A percentile compares a stretch with the other conserved stretches of the same genome.
phyloP scores from a whole-genome alignment of 2,329 filamentous ascomycete species.

The Neodidymelliopsis sp. region DNA sequence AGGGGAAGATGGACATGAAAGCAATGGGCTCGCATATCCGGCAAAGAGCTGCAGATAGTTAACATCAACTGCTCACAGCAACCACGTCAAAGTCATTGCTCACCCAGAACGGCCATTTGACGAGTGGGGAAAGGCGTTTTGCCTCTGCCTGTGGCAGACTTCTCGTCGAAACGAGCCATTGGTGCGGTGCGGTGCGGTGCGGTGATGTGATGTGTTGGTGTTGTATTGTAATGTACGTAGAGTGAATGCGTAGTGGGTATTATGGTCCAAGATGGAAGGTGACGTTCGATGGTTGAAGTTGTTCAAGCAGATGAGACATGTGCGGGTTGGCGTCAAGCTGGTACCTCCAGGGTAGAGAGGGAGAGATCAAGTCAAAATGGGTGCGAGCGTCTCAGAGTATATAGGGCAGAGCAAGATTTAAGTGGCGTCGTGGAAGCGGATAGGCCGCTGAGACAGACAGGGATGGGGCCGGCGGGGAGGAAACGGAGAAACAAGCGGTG shows the following conservation, averaged over 20 bases:
- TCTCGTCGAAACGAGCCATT: slow-evolving; percentile 43
- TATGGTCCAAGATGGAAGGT: slow-evolving; percentile 18
- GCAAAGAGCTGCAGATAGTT: slow-evolving; percentile 73
- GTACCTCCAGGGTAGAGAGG: slow-evolving; percentile 36
- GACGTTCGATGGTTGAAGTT: slow-evolving; percentile 12
- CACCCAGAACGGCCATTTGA: slow-evolving; percentile 66
- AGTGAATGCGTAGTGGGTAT: slow-evolving; percentile 7
- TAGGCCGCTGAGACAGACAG: slow-evolving; percentile 43
- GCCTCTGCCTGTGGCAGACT: slow-evolving; percentile 36
- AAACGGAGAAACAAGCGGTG: slow-evolving; percentile 49
- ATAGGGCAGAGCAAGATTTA: slow-evolving; percentile 50
- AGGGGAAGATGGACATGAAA: slow-evolving; percentile 99
- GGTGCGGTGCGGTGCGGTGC: slow-evolving; percentile 13
- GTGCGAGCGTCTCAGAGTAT: slow-evolving; percentile 48
- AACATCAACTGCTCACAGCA: neutral
- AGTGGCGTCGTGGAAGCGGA: slow-evolving; percentile 50
- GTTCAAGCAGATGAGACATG: slow-evolving; percentile 40
- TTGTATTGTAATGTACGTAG: slow-evolving; percentile 7
- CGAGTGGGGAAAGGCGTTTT: slow-evolving; percentile 62
- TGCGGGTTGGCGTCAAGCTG: slow-evolving; percentile 37
- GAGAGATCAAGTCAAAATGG: slow-evolving; percentile 20
- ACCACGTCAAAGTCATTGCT: slow-evolving; percentile 21
- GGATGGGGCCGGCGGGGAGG: slow-evolving; percentile 49
- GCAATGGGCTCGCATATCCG: slow-evolving; percentile 98
- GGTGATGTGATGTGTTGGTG: no score